phyloP scores from a whole-genome alignment of 495 filamentous ascomycete species.

The Penicillium parvum region DNA sequence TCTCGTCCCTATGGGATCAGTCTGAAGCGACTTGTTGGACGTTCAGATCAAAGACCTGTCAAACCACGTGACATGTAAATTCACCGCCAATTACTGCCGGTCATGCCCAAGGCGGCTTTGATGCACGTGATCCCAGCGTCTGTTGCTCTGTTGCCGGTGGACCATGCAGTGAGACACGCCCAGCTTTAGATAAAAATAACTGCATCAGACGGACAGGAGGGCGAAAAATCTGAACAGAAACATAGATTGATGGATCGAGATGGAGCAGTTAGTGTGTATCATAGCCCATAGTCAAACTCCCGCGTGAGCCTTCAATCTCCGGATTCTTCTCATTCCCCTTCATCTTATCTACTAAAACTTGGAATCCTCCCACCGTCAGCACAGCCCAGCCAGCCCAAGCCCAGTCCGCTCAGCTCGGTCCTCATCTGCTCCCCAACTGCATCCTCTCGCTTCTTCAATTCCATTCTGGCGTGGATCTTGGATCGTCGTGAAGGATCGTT shows the following conservation, averaged over 20 bases:
- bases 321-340: slow-evolving; percentile 11
- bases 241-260: slow-evolving; percentile 7
- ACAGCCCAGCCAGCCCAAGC: not conserved
- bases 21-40: slow-evolving; percentile 10
- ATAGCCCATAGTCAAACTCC: not conserved
- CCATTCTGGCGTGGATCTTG: slow-evolving; percentile 4
- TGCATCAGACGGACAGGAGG: not conserved
- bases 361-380: too few relatives aligned
- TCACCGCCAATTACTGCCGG: slow-evolving; percentile 3
- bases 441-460: slow-evolving; percentile 1
- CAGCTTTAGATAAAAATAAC: slow-evolving; percentile 27
- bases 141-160: slow-evolving; percentile 12
- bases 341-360: slow-evolving; percentile 16
- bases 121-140: slow-evolving; percentile 1
- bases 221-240: not conserved
- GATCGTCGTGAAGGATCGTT: slow-evolving; percentile 1
- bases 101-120: slow-evolving; percentile 2
- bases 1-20: too few relatives aligned
- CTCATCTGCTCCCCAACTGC: slow-evolving; percentile 3
- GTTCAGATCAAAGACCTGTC: too few relatives aligned
- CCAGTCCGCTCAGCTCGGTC: not conserved
- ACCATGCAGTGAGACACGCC: slow-evolving; percentile 20
- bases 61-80: too few relatives aligned
- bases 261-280: slow-evolving; percentile 9
- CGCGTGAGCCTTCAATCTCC: slow-evolving; percentile 13